Evolutionary conservation across 805 yeast species (phyloP).

Genomic region (Metschnikowia cubensis): DNA sequence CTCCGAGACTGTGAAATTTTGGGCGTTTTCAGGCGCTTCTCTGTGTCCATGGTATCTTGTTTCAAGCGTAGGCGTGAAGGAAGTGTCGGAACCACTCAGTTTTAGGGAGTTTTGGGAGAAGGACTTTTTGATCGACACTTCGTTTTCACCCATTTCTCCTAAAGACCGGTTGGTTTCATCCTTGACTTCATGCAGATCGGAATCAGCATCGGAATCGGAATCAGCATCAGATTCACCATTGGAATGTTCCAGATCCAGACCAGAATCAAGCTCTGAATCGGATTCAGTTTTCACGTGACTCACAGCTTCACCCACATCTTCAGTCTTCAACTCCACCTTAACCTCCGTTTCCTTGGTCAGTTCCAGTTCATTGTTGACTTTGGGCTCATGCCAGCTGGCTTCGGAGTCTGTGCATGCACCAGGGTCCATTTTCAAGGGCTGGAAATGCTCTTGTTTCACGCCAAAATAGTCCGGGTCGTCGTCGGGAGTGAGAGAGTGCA

Average conservation of each 20-base stretch:
- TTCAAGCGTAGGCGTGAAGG: not conserved
- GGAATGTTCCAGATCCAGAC: no score
- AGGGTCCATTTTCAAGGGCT: not conserved
- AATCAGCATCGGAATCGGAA: no score
- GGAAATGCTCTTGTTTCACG: not conserved
- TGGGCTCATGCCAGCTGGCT: not conserved
- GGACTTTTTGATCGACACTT: not conserved
- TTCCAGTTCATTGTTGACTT: no score
- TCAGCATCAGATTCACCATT: no score
- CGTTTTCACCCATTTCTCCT: no score
- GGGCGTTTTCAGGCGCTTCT: not conserved
- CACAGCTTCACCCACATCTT: no score
- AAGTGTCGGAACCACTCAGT: not conserved
- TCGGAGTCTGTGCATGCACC: not conserved
- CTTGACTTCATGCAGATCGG: no score
- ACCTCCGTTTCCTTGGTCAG: no score
- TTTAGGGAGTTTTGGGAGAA: not conserved
- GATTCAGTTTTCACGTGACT: no score
- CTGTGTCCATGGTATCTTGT: not conserved
- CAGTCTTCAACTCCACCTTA: no score
- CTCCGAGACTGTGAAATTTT: not conserved
- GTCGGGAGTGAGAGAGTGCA: not conserved
- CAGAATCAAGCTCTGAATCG: no score
- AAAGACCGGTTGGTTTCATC: no score
- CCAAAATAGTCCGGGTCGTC: not conserved